A percentile compares a stretch with the other conserved stretches of the same genome.
Conservation (phyloP, 352 stramenopile genomes). For the Phytopythium montanum region DNA sequence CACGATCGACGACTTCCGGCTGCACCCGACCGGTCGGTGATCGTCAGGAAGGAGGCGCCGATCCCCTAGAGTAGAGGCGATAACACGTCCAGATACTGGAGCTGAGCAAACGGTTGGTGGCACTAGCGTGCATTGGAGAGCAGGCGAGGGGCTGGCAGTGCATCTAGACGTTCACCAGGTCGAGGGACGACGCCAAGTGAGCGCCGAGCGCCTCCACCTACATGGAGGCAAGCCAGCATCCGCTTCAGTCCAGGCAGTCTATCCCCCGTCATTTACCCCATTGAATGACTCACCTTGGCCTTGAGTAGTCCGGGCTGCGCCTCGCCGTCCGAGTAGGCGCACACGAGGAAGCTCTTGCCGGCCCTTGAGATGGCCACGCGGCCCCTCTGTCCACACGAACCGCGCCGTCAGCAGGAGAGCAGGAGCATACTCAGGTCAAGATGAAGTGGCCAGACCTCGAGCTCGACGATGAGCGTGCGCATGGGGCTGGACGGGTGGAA, state of each 20-base stretch:
- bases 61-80: not conserved
- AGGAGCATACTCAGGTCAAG: not conserved
- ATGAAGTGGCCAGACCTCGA: conserved; percentile 35
- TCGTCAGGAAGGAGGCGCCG: not conserved
- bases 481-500: conserved; percentile 51
- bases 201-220: conserved; percentile 59
- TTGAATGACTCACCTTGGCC: conserved; percentile 39
- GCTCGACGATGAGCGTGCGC: conserved; percentile 63
- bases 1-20: conserved; percentile 58
- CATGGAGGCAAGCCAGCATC: not conserved
- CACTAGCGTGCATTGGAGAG: not conserved
- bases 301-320: conserved; percentile 65
- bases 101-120: not conserved
- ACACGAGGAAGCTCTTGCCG: conserved; percentile 72
- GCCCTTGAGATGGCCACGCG: conserved; percentile 60
- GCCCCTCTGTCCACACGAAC: conserved; percentile 28
- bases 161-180: conserved; percentile 63
- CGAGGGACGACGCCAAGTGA: conserved; percentile 60
- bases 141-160: not conserved
- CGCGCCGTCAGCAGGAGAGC: not conserved
- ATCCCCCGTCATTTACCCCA: not conserved
- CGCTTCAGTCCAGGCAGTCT: not conserved
- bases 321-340: conserved; percentile 61
- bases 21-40: conserved; percentile 15
- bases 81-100: not conserved